phyloP scores from a whole-genome alignment of 2,329 filamentous ascomycete species.

The Pyrenochaeta sp. region DNA sequence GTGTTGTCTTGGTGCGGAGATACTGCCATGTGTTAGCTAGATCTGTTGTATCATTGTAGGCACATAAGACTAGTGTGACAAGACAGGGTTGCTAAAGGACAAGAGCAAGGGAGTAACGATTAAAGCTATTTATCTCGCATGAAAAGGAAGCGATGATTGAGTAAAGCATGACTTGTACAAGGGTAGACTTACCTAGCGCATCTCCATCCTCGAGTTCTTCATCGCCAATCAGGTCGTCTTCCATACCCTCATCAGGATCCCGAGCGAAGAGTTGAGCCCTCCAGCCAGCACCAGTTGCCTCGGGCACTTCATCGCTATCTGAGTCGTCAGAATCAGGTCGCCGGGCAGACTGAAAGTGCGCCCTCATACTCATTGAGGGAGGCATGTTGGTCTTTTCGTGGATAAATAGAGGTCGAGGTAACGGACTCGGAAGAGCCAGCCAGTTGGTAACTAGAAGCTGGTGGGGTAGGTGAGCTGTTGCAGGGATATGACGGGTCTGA shows the following conservation, averaged over 20 bases:
- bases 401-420: conserved; percentile 6
- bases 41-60: not conserved
- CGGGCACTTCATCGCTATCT: too few relatives aligned
- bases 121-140: too few relatives aligned
- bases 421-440: conserved; percentile 7
- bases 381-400: conserved; percentile 29
- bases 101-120: too few relatives aligned
- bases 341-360: conserved; percentile 21
- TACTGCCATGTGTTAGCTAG: conserved; percentile 13
- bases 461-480: not conserved
- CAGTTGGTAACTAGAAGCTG: not conserved
- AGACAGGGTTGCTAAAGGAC: too few relatives aligned
- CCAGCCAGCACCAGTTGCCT: too few relatives aligned
- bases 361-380: conserved; percentile 34
- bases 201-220: conserved; percentile 60
- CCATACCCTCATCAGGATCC: conserved; percentile 30
- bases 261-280: too few relatives aligned
- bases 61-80: conserved; percentile 1
- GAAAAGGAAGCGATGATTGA: too few relatives aligned
- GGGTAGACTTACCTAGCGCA: conserved; percentile 23
- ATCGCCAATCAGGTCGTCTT: conserved; percentile 32
- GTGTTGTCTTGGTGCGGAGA: conserved; percentile 22
- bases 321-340: conserved; percentile 25
- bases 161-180: too few relatives aligned
- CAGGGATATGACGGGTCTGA: conserved; percentile 17